Evolutionary conservation across 73 alveolate species (phyloP).

Genomic region (Tetrahymena borealis): DNA sequence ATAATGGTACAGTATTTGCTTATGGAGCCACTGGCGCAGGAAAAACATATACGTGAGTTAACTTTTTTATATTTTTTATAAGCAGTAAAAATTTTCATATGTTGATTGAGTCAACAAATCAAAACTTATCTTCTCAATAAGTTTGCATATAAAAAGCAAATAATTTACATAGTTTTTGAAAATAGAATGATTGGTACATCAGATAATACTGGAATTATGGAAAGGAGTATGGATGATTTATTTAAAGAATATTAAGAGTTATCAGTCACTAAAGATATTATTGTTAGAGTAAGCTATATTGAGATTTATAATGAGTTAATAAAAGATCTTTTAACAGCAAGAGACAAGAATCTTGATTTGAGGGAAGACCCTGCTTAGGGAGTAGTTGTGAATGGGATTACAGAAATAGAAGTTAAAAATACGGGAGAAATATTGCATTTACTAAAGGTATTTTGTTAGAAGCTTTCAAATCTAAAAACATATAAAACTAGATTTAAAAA

Average conservation of each 20-base stretch:
- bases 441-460: constrained; percentile 16
- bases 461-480: background rate
- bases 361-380: constrained; percentile 94
- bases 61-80: background rate
- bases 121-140: no score
- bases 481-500: no score
- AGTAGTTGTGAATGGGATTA: constrained; percentile 72
- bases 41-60: constrained; percentile 86
- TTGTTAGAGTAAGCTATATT: constrained; percentile 75
- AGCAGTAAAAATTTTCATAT: no score
- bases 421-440: constrained; percentile 75
- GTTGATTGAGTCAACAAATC: no score
- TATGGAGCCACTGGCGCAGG: constrained; percentile 99
- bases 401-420: constrained; percentile 83
- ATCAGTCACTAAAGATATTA: background rate
- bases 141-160: no score
- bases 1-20: constrained; percentile 96
- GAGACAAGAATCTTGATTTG: constrained; percentile 72
- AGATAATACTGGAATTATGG: background rate
- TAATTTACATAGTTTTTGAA: no score
- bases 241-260: background rate
- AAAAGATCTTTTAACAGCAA: constrained; percentile 78
- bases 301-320: constrained; percentile 91
- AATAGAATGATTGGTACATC: background rate
- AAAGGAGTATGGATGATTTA: background rate